phyloP scores from a whole-genome alignment of 495 filamentous ascomycete species.

The Delitschia confertaspora region DNA sequence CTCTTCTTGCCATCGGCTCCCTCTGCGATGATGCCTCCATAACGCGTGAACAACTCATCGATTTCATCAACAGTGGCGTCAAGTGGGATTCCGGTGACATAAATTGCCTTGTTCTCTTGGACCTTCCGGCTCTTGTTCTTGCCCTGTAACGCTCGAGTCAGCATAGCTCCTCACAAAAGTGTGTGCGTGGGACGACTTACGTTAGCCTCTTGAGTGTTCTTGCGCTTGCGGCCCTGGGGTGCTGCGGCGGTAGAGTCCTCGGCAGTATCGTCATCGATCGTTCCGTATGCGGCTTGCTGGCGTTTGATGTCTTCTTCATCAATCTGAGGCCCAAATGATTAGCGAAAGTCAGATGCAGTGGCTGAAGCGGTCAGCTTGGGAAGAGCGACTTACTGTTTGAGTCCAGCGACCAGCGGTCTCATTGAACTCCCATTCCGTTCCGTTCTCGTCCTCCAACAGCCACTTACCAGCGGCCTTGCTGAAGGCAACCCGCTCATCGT shows the following conservation, averaged over 20 bases:
- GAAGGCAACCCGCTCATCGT: slow-evolving; percentile 77
- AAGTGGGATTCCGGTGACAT: slow-evolving; percentile 72
- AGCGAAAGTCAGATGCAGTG: background rate
- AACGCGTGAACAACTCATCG: slow-evolving; percentile 70
- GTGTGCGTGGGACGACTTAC: slow-evolving; percentile 6
- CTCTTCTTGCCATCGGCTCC: slow-evolving; percentile 81
- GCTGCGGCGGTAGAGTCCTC: background rate
- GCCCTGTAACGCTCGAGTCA: background rate
- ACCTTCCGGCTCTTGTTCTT: slow-evolving; percentile 47
- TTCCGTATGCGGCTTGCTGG: background rate
- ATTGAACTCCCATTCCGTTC: slow-evolving; percentile 77
- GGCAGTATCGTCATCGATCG: background rate
- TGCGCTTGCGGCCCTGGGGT: background rate
- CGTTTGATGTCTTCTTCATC: background rate
- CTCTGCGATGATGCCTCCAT: slow-evolving; percentile 88
- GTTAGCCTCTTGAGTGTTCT: background rate
- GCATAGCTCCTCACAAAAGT: too few relatives aligned
- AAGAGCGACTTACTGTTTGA: slow-evolving; percentile 25
- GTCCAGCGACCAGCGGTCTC: slow-evolving; percentile 62
- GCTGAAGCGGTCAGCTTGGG: background rate
- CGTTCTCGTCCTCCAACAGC: slow-evolving; percentile 76
- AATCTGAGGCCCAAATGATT: background rate
- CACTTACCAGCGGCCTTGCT: slow-evolving; percentile 72
- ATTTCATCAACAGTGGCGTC: slow-evolving; percentile 76
- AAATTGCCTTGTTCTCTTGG: slow-evolving; percentile 73